Evolutionary conservation across 2,329 filamentous ascomycete species (phyloP), one percentile per base, ranked within the genome.

Genomic region (Penicillium sp.): DNA sequence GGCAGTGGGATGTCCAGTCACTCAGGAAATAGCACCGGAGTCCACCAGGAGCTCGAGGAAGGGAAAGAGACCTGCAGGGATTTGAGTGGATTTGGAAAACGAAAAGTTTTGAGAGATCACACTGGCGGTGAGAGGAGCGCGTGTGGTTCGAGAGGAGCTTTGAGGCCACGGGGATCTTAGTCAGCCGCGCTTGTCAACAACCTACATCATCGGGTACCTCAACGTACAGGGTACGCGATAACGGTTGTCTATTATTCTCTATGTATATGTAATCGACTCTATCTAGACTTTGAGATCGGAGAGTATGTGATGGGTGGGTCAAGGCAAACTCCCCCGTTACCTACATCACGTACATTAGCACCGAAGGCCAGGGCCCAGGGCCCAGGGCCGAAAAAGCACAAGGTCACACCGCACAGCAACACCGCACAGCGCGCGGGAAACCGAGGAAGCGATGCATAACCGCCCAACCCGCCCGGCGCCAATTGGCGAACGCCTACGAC

Each of bases 361-460:
- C 28, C 10, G 10, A 30, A 30, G 10, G 27, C 6, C 6, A 10
- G 28, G 8, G 28, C 10, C 11, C 28, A 36, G 9, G 16, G n/a
- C 33, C n/a, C 33, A 35, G 16, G n/a, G 27, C 28, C 25, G 25
- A 7, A 8, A 16, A 35, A 5, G 35, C 18, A 5, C 35, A 11
- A 10, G 10, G 35, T 38, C 31, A 20, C 35, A 38, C 10, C 18
- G 18, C 28, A 30, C 27, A 30, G 27, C 27, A 30, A 9, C 33
- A 20, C 8, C 7, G 16, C 14, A 35, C 22, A 28, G 40, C 24
- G 28, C 24, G 28, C 24, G 41, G 28, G 41, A 27, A 16, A 28
- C 9, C 1, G 25, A 30, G 41, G 53, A 60, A 60, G 57, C 57
- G 57, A 60, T 54, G 57, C 52, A 60, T 60, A 60, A 60, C 55